Conservation (phyloP, 495 filamentous ascomycete species). For the Aspergillus egyptiacus region DNA sequence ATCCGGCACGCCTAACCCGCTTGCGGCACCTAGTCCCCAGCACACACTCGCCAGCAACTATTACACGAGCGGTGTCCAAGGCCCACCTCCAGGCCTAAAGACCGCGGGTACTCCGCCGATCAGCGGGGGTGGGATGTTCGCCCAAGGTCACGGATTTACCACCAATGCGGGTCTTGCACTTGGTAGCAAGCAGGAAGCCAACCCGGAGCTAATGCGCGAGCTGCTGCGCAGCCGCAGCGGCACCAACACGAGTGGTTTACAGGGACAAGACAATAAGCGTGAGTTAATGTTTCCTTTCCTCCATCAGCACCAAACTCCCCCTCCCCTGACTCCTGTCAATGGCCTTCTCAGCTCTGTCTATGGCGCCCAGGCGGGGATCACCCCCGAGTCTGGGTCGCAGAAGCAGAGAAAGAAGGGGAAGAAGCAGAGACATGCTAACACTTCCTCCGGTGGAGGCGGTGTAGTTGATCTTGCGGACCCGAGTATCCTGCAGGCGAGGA, state of each 20-base stretch:
- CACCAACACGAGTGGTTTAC: constrained; percentile 51
- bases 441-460: constrained; percentile 97
- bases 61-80: constrained; percentile 63
- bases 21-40: constrained; percentile 52
- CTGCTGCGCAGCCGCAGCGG: constrained; percentile 58
- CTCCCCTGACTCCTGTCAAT: constrained; percentile 83
- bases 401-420: constrained; percentile 99
- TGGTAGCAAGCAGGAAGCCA: constrained; percentile 65
- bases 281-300: constrained; percentile 85
- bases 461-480: constrained; percentile 99
- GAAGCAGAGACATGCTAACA: constrained; percentile 99
- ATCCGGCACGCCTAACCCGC: constrained; percentile 51
- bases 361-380: constrained; percentile 74
- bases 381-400: constrained; percentile 74
- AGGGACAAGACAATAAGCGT: constrained; percentile 86
- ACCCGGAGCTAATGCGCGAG: constrained; percentile 74
- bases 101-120: constrained; percentile 87
- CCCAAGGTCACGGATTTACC: constrained; percentile 70
- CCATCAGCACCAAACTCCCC: constrained; percentile 77
- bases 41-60: constrained; percentile 40
- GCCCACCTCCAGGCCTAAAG: constrained; percentile 92
- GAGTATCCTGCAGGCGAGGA: constrained; percentile 97
- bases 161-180: constrained; percentile 62
- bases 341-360: constrained; percentile 85
- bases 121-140: constrained; percentile 68